Base-by-base conservation (phyloP, 768 basidiomycete species). In the Royoungia palumana region DNA sequence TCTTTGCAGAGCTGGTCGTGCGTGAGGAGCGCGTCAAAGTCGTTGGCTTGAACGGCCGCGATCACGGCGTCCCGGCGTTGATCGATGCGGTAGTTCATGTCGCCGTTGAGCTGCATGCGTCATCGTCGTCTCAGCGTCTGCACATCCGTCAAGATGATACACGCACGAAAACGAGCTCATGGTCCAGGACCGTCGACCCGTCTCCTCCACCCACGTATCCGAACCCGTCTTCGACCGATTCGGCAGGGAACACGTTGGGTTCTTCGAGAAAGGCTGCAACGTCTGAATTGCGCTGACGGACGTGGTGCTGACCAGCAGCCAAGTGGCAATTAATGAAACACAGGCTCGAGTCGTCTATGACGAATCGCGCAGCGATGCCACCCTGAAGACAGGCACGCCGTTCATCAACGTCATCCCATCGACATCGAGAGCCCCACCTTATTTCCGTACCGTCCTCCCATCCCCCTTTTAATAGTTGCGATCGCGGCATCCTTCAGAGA, bases 261-360 rank as follows among this genome's bases (percentile, higher is more conserved):
- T 89, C 87, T 58, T 98, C 95, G 50, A 97, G 69, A 50, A 98
- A 88, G 1, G 83, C 86, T 6, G 88, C 85, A 11, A 94, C 73
- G 67, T 99, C 95, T 3, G 85, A 82, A 58, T 96, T 96, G 16
- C 95, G 78, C 52, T 87, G 77, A 2, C 87, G 79, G 16, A 87
- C 79, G 42, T 88, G 87, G 47, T 80, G 78, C 60, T 97, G 94
- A 2, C 95, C 95, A 6, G 92, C 91, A n/a, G 94, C 95, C 50
- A 99, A 79, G 75, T 99, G 95, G 56, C 89, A 93, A 69, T 99
- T 99, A 71, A 98, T 82, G 60, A 96, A 87, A 69, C 95, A 98
- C 13, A 97, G 64, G 0, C 91, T 94, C 2, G 94, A 88, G 65
- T 97, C 93, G 51, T 93, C 93, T 38, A 98, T 76, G 7, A 94